Percentiles rank a stretch among this genome's conserved stretches.
Evolutionary conservation across 306 rosid genomes (phyloP).

Genomic region (Prunus kanzakura): DNA sequence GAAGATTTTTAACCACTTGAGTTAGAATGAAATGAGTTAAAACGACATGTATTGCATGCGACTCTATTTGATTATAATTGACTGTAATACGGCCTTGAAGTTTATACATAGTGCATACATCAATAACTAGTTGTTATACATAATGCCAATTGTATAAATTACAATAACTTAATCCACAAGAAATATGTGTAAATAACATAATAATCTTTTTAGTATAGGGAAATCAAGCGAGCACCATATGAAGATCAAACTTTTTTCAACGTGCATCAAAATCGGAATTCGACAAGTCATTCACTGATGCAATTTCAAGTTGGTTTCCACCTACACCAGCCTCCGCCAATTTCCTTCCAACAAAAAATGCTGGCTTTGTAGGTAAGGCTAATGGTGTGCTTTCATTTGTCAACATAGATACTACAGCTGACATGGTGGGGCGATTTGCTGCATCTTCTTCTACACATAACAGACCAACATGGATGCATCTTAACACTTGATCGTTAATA

Average conservation of each 20-base stretch:
- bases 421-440: constrained; percentile 12
- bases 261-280: constrained; percentile 10
- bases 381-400: constrained; percentile 2
- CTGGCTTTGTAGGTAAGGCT: constrained; percentile 8
- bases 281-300: neutral
- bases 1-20: too few species aligned
- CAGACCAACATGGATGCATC: constrained; percentile 17
- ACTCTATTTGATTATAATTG: too few species aligned
- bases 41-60: too few species aligned
- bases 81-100: too few species aligned
- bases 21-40: too few species aligned
- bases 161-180: too few species aligned
- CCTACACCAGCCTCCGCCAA: neutral
- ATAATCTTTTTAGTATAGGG: too few species aligned
- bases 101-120: too few species aligned
- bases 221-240: too few species aligned
- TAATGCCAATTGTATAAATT: too few species aligned
- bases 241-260: neutral
- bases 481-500: neutral
- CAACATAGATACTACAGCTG: constrained; percentile 14
- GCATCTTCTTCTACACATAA: constrained; percentile 14
- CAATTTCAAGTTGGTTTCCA: neutral
- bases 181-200: too few species aligned
- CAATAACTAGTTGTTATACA: too few species aligned
- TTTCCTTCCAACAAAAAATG: neutral